Base-by-base conservation (phyloP, 1,284 basidiomycete genomes). In the Clitocybe nebularis region DNA sequence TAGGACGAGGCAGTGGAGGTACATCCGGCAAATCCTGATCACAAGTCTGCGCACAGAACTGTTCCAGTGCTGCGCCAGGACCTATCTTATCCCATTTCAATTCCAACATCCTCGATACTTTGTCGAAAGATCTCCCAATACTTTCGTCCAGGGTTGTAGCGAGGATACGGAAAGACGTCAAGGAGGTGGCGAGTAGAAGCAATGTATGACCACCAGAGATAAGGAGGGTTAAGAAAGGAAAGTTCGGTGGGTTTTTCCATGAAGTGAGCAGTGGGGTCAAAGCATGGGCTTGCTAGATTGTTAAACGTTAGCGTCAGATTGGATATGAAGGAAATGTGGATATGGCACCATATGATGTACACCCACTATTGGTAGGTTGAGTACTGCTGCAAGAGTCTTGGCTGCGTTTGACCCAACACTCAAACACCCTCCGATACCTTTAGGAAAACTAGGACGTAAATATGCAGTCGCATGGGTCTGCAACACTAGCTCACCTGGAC, bases 191-290 rank as follows among this genome's bases (percentile, higher is more conserved):
- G 7, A 94, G 79, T 0, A 96, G 73, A 16, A 96, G 74, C 34
- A 95, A 72, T 0, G 93, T 93, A 59, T 97, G 93, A 1, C 93
- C 93, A 14, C 94, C 94, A 0, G 90, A 93, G 37, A 94, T 74
- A 17, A 97, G 74, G 8, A 96, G 72, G 0, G 87, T 86, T 25
- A 96, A 73, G 68, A 94, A 96, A 0, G 94, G 94, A 58, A 86
- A 96, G 9, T 57, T 53, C 0, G 90, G 89, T 3, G 69, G 66
- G 13, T 70, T 55, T 0, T 57, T 45, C 14, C 72, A 65, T 1
- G 74, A 66, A 0, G 93, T 93, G 7, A 96, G 74, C 19, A 91
- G 64, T 0, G 89, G 75, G 0, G 93, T 96, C 1, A 96, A 70
- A 0, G 94, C 90, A 56, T 97, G 93, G 0, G 90, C 94, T 90